Evolutionary conservation across 1,284 basidiomycete species (phyloP), one percentile per base, ranked within the genome.

Genomic region (Rhodotorula sp.): DNA sequence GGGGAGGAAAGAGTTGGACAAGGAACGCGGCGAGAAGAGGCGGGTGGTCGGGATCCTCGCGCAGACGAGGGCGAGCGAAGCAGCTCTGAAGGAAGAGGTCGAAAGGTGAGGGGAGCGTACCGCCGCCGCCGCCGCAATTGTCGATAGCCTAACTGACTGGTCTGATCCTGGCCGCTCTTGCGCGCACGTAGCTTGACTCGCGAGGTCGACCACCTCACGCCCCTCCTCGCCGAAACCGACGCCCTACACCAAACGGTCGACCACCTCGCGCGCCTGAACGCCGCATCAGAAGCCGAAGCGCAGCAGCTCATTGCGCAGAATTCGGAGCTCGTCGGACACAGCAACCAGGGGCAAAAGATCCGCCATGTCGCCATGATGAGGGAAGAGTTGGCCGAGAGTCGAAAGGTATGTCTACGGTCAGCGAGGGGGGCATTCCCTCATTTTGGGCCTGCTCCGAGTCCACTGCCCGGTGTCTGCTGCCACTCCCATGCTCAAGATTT

Each of bases 301-400:
- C 58, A 34, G 21, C 43, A 67, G 47, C 63, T 75, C 26, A 59
- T 68, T 14, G 65, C 62, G 10, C 62, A 70, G 54, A 75, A 75
- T 26, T 62, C 63, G n/a, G 70, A 75, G n/a, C 66, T 75, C 20
- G 58, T 69, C 6, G 67, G 66, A 5, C 73, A 75, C 49, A 64
- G 51, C 29, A 75, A 75, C 49, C 63, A 67, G 46, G 51, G 65
- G 18, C 73, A 75, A 62, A 68, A 68, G 68, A 75, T 75, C 58
- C 52, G 64, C 16, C 73, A 75, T n/a, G 70, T 75, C 21, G 73
- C 70, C 5, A 58, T 62, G 56, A 58, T 75, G 26, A 14, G 73
- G 10, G 68, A 68, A 34, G 70, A 72, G 34, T 46, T 75, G 29
- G 61, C 66, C 21, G 73, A 75, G 54, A 67, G 61, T 15, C 58